These are phyloP conservation scores for Marasmius sp. DNA, from an alignment of 1,284 basidiomycete genomes.

Conservation along the genomic window DNA sequence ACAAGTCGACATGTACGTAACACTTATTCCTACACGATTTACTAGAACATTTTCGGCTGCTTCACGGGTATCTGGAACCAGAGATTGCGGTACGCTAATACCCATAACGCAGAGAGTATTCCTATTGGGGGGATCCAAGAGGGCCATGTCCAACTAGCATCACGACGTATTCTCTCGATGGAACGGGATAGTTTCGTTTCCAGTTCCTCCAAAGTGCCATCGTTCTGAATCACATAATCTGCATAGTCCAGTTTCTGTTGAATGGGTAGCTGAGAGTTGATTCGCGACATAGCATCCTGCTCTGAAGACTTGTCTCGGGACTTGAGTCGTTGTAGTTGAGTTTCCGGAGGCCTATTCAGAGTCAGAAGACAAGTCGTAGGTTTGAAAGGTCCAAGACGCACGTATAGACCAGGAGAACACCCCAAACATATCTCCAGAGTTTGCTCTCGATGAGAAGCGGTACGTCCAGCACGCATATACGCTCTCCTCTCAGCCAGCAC, in stretches of 20 bases:
- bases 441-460: slow-evolving; percentile 93
- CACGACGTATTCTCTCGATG: slow-evolving; percentile 53
- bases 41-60: neutral
- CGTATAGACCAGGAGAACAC: slow-evolving; percentile 90
- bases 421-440: slow-evolving; percentile 83
- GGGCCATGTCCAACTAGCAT: slow-evolving; percentile 64
- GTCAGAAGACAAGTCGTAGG: neutral
- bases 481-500: slow-evolving; percentile 79
- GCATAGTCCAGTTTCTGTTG: slow-evolving; percentile 81
- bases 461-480: slow-evolving; percentile 85
- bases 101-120: slow-evolving; percentile 34
- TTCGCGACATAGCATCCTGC: slow-evolving; percentile 69
- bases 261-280: slow-evolving; percentile 83
- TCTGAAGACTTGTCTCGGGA: slow-evolving; percentile 59
- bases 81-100: slow-evolving; percentile 8
- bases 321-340: slow-evolving; percentile 83
- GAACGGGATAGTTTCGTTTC: slow-evolving; percentile 69
- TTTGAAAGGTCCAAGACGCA: slow-evolving; percentile 34
- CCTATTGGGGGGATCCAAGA: slow-evolving; percentile 88
- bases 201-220: slow-evolving; percentile 70
- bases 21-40: too few species aligned
- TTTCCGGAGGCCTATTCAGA: slow-evolving; percentile 57
- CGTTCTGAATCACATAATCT: slow-evolving; percentile 89
- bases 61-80: neutral
- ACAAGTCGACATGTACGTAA: too few species aligned